phyloP scores from a whole-genome alignment of 192 early-diverging fungal genomes.

The Haplosporangium gracile region DNA sequence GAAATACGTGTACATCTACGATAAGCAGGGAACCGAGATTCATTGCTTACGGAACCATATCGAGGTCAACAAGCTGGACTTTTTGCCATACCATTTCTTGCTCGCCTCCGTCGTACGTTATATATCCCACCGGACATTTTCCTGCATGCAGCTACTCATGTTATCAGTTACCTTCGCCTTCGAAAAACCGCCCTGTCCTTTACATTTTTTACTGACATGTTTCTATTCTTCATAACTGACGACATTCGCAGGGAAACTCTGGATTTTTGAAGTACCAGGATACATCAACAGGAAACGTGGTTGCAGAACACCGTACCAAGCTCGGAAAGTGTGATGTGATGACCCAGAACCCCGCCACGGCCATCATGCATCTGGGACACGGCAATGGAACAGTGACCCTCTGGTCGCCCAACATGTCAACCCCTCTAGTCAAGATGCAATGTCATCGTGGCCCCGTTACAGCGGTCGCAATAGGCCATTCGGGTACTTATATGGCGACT shows the following conservation, averaged over 20 bases:
- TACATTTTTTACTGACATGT: not conserved
- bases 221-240: not conserved
- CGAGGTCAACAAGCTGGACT: conserved; percentile 87
- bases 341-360: conserved; percentile 92
- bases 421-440: conserved; percentile 94
- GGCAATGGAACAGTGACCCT: conserved; percentile 89
- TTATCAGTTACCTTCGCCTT: not conserved
- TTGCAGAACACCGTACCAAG: conserved; percentile 82
- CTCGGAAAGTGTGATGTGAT: conserved; percentile 86
- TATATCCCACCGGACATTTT: not conserved
- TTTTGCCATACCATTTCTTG: conserved; percentile 94
- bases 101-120: conserved; percentile 77
- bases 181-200: not conserved
- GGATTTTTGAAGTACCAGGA: conserved; percentile 95
- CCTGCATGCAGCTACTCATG: no score
- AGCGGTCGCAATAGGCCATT: conserved; percentile 85
- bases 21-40: conserved; percentile 89
- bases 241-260: conserved; percentile 71
- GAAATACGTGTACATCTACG: conserved; percentile 95
- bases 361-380: conserved; percentile 93
- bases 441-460: conserved; percentile 91
- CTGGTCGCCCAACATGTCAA: conserved; percentile 89
- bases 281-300: conserved; percentile 88
- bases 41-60: conserved; percentile 88
- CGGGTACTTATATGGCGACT: conserved; percentile 90